phyloP scores from a whole-genome alignment of 106 monocot genomes.

The Acanthochlamys bracteata region DNA sequence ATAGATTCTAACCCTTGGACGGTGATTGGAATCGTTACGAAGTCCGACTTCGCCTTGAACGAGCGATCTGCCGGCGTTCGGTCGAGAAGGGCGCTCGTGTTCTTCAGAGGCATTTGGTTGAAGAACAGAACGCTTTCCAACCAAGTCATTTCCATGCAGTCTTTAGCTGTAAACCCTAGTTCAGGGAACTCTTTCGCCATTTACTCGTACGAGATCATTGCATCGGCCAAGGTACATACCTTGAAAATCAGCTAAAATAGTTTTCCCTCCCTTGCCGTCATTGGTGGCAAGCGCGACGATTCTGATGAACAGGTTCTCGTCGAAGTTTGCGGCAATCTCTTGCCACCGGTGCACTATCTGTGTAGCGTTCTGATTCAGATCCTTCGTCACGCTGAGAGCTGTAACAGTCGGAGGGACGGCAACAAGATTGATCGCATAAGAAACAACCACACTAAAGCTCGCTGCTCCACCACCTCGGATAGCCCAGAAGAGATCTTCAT shows the following conservation, averaged over 20 bases:
- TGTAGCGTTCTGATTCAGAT: slow-evolving; percentile 6
- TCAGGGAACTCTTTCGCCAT: slow-evolving; percentile 31
- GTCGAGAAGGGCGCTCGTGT: background rate
- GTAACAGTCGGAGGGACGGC: slow-evolving; percentile 37
- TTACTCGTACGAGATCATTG: slow-evolving; percentile 11
- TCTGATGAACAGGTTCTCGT: slow-evolving; percentile 13
- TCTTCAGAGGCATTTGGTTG: background rate
- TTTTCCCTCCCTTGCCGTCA: slow-evolving; percentile 1
- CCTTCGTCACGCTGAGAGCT: slow-evolving; percentile 14
- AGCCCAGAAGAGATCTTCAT: slow-evolving; percentile 38
- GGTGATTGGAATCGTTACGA: background rate
- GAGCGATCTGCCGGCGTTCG: background rate
- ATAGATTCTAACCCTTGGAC: slow-evolving; percentile 10
- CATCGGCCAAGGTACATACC: slow-evolving; percentile 23
- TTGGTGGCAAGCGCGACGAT: background rate
- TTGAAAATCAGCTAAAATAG: slow-evolving; percentile 20
- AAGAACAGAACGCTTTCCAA: slow-evolving; percentile 17
- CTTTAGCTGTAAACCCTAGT: slow-evolving; percentile 11
- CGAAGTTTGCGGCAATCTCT: background rate
- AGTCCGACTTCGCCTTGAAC: slow-evolving; percentile 21
- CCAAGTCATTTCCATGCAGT: slow-evolving; percentile 41
- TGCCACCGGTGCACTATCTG: slow-evolving; percentile 14
- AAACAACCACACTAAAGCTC: slow-evolving; percentile 40
- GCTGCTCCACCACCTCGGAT: slow-evolving; percentile 45
- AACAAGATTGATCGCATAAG: slow-evolving; percentile 36